phyloP scores from a whole-genome alignment of 2,329 filamentous ascomycete species.

The Aspergillus sp. region DNA sequence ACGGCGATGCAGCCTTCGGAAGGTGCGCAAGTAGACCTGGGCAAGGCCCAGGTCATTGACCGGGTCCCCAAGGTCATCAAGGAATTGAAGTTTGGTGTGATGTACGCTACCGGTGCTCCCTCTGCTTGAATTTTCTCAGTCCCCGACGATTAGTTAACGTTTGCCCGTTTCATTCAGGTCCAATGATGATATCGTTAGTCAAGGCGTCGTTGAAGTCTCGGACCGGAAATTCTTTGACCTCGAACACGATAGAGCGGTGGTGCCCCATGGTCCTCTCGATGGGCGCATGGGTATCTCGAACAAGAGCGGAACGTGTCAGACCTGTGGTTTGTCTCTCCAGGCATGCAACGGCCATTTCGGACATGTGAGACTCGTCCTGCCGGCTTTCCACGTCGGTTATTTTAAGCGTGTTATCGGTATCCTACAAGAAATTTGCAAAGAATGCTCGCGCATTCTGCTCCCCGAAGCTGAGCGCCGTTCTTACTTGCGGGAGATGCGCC shows the following conservation, averaged over 20 bases:
- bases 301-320: slow-evolving; percentile 71
- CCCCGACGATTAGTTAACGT: slow-evolving; percentile 1
- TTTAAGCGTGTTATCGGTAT: slow-evolving; percentile 88
- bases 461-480: slow-evolving; percentile 69
- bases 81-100: slow-evolving; percentile 87
- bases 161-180: slow-evolving; percentile 50
- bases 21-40: slow-evolving; percentile 42
- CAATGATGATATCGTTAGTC: slow-evolving; percentile 89
- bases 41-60: slow-evolving; percentile 85
- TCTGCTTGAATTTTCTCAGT: not conserved
- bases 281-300: slow-evolving; percentile 80
- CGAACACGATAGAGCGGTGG: slow-evolving; percentile 67
- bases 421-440: slow-evolving; percentile 93
- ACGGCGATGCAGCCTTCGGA: slow-evolving; percentile 36
- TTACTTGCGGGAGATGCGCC: slow-evolving; percentile 73
- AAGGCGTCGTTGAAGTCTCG: slow-evolving; percentile 91
- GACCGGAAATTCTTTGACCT: slow-evolving; percentile 91
- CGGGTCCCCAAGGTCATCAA: slow-evolving; percentile 85
- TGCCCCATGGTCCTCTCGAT: slow-evolving; percentile 80
- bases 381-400: slow-evolving; percentile 93
- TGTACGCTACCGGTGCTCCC: slow-evolving; percentile 44
- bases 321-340: slow-evolving; percentile 73
- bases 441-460: slow-evolving; percentile 78
- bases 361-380: slow-evolving; percentile 81
- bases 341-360: slow-evolving; percentile 94